Evolutionary conservation across 2,329 filamentous ascomycete genomes (phyloP).

Genomic region (Scytalidium lignicola): DNA sequence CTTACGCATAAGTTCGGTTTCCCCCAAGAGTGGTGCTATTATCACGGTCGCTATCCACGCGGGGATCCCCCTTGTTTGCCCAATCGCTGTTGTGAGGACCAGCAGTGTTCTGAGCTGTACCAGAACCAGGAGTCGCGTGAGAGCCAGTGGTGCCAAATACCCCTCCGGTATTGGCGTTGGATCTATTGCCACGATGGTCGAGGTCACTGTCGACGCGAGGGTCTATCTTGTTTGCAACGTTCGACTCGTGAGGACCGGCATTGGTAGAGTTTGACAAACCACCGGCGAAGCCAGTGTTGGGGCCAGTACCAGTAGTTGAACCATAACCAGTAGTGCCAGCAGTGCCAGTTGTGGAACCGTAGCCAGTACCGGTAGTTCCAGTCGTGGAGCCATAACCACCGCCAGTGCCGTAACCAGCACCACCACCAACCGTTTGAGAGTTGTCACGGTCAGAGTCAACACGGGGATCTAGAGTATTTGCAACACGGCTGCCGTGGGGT

Average conservation of each 20-base stretch:
- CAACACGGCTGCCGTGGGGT: slow-evolving; percentile 42
- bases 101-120: slow-evolving; percentile 38
- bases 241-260: slow-evolving; percentile 30
- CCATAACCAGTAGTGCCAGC: slow-evolving; percentile 3
- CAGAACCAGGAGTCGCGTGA: slow-evolving; percentile 26
- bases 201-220: slow-evolving; percentile 49
- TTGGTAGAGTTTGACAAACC: slow-evolving; percentile 26
- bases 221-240: slow-evolving; percentile 41
- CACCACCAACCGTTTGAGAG: slow-evolving; percentile 17
- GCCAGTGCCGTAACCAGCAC: slow-evolving; percentile 1
- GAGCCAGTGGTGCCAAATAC: slow-evolving; percentile 25
- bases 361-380: slow-evolving; percentile 3
- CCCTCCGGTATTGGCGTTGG: slow-evolving; percentile 18
- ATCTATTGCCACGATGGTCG: slow-evolving; percentile 34
- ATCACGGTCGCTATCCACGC: slow-evolving; percentile 50
- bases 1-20: slow-evolving; percentile 42
- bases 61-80: slow-evolving; percentile 50
- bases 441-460: slow-evolving; percentile 43
- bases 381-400: slow-evolving; percentile 6
- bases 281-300: slow-evolving; percentile 4
- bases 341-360: slow-evolving; percentile 4
- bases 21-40: slow-evolving; percentile 49
- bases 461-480: slow-evolving; percentile 49
- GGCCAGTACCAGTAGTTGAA: slow-evolving; percentile 7
- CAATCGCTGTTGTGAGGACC: slow-evolving; percentile 49